phyloP scores from a whole-genome alignment of 2,329 filamentous ascomycete species.

The Helotiales sp. region DNA sequence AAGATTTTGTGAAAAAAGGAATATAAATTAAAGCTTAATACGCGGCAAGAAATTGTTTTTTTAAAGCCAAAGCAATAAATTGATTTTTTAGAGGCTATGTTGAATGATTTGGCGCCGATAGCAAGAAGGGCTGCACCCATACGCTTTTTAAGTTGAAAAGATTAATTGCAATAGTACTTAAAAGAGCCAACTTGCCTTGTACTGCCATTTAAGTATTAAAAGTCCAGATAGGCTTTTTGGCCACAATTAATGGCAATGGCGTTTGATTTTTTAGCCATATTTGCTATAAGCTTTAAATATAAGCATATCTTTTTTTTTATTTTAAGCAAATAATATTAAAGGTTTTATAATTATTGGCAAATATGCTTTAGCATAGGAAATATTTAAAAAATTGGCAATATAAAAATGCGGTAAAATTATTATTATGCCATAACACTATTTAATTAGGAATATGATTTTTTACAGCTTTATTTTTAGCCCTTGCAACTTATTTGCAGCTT shows the following conservation, averaged over 20 bases:
- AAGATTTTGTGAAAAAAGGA: neutral
- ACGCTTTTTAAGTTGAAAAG: too few relatives aligned
- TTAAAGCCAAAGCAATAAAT: neutral
- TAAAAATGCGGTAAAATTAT: neutral
- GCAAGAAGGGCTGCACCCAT: neutral
- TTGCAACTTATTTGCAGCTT: neutral
- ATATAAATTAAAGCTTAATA: neutral
- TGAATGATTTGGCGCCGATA: neutral
- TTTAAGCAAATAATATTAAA: too few relatives aligned
- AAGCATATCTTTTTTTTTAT: too few relatives aligned
- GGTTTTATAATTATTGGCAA: neutral
- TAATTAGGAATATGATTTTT: too few relatives aligned
- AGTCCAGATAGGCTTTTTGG: neutral
- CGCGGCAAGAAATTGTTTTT: neutral
- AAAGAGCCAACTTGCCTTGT: neutral
- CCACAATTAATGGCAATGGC: neutral
- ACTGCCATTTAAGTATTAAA: neutral
- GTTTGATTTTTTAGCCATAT: neutral
- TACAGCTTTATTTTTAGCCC: neutral
- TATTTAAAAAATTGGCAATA: neutral
- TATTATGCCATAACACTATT: neutral
- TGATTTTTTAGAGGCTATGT: neutral
- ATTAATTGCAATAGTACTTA: neutral
- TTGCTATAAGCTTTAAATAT: neutral
- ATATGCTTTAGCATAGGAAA: neutral